A percentile compares a stretch with the other conserved stretches of the same genome.
phyloP scores from a whole-genome alignment of 2,329 filamentous ascomycete genomes.

The Colletotrichum eleusines region DNA sequence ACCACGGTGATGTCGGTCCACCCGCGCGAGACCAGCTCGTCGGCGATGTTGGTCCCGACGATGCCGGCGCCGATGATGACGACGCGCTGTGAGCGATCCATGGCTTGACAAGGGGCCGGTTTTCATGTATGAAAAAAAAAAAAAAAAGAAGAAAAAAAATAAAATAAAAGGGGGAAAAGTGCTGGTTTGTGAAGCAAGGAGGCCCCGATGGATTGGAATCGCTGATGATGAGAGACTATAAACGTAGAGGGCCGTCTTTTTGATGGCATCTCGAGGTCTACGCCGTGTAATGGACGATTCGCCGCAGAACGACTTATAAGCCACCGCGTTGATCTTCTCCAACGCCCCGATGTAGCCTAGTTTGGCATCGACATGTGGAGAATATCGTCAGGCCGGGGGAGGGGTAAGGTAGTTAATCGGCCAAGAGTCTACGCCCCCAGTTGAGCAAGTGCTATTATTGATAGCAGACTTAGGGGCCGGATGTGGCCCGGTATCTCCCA shows the following conservation, averaged over 20 bases:
- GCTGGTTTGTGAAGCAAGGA: not conserved
- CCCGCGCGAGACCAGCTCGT: conserved; percentile 72
- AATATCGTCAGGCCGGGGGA: no score
- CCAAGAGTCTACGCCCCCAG: not conserved
- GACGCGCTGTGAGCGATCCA: conserved; percentile 57
- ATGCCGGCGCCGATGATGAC: conserved; percentile 74
- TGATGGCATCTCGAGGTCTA: not conserved
- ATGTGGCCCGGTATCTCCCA: conserved; percentile 11
- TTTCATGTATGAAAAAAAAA: no score
- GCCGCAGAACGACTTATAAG: conserved; percentile 23
- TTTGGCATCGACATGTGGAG: conserved; percentile 8
- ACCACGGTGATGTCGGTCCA: conserved; percentile 74
- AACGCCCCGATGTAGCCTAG: conserved; percentile 25
- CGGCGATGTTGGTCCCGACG: conserved; percentile 72
- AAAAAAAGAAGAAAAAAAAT: no score
- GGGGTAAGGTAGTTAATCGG: no score
- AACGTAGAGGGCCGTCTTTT: not conserved
- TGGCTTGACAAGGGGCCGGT: conserved; percentile 39
- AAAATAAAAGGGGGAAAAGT: not conserved
- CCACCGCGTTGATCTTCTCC: conserved; percentile 6
- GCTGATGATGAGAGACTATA: not conserved
- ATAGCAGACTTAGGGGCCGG: conserved; percentile 11
- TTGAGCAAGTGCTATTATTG: conserved; percentile 21
- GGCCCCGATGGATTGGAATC: not conserved
- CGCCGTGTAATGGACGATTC: not conserved